Base-by-base conservation (phyloP, 345 rosid genomes). In the Mercurialis annua region DNA sequence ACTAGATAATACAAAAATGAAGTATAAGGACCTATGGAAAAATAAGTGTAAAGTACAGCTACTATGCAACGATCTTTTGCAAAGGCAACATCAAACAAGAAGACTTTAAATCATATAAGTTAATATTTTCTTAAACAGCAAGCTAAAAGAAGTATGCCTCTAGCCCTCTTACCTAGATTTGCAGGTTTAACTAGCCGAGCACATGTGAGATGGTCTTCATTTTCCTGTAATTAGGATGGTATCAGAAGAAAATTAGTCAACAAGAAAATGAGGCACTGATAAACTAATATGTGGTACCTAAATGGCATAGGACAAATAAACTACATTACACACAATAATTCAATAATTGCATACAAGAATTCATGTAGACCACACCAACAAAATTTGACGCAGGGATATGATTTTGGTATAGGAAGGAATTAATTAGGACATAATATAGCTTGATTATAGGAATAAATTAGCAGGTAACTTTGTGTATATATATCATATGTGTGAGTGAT, bases 141-240 rank as follows among this genome's bases (percentile, higher is more conserved):
- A 55, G 26, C 14, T 38, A 27, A 11, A 2, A 23, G 5, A 67
- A 40, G 4, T 5, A 42, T 48, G 18, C 38, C 24, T 30, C 42
- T 50, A 46, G 8, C 26, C 17, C 18, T 59, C 69, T 56, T 71
- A 84, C 88, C 82, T 79, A 59, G 72, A 65, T 57, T 71, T 26
- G 40, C 20, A 59, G 81, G 80, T 69, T 70, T 77, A 73, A 84
- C 55, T 51, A 84, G 68, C 65, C 67, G 75, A 66, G 82, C 85
- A 81, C 81, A 74, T 36, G 10, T 18, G 18, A 5, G 53, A 30
- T 33, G 40, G 53, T 53, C n/a, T 33, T 73, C n/a, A n/a, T n/a
- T n/a, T n/a, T n/a, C 85, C 89, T 85, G 67, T 55, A 73, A 61
- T 46, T 23, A 33, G 51, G 38, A 16, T 11, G 54, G 11, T 16